These are phyloP conservation scores for Trichoderma gamsii DNA, from an alignment of 495 filamentous ascomycete species.

Conservation along the genomic window DNA sequence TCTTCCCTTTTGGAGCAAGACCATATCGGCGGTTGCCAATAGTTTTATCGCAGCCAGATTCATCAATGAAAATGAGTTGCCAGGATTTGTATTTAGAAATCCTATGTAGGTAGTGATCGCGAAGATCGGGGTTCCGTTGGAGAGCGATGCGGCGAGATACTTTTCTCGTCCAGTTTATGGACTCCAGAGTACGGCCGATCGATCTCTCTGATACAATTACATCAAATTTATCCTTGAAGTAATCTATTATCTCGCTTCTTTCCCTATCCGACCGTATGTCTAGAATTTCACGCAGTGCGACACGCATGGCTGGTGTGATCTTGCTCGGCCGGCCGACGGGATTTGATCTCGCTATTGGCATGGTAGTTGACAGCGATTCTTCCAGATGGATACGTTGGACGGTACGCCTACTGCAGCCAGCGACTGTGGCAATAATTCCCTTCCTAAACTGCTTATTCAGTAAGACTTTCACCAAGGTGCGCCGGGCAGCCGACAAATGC, in stretches of 20 bases:
- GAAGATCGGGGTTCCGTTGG: slow-evolving; percentile 31
- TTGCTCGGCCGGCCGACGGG: slow-evolving; percentile 12
- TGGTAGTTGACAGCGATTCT: too few species aligned
- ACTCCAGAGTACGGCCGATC: slow-evolving; percentile 26
- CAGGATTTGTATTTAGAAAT: slow-evolving; percentile 29
- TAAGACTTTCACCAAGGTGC: too few species aligned
- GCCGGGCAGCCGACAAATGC: too few species aligned
- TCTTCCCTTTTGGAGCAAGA: slow-evolving; percentile 30
- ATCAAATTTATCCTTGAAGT: slow-evolving; percentile 31
- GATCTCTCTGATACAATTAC: slow-evolving; percentile 22
- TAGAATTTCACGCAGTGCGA: slow-evolving; percentile 17
- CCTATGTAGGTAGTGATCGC: slow-evolving; percentile 31
- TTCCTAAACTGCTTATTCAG: too few species aligned
- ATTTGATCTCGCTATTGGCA: too few species aligned
- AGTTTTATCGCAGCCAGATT: slow-evolving; percentile 31
- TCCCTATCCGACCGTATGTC: slow-evolving; percentile 18
- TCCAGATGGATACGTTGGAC: too few species aligned
- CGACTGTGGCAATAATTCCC: too few species aligned
- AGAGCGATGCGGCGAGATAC: slow-evolving; percentile 27
- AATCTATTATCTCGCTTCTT: slow-evolving; percentile 32
- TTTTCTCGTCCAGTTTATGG: slow-evolving; percentile 29
- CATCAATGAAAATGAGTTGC: slow-evolving; percentile 32
- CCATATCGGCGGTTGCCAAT: slow-evolving; percentile 27
- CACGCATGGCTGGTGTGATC: slow-evolving; percentile 20
- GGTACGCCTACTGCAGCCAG: too few species aligned